Base-by-base conservation (phyloP, 805 yeast species). In the Scheffersomyces stipitis region DNA sequence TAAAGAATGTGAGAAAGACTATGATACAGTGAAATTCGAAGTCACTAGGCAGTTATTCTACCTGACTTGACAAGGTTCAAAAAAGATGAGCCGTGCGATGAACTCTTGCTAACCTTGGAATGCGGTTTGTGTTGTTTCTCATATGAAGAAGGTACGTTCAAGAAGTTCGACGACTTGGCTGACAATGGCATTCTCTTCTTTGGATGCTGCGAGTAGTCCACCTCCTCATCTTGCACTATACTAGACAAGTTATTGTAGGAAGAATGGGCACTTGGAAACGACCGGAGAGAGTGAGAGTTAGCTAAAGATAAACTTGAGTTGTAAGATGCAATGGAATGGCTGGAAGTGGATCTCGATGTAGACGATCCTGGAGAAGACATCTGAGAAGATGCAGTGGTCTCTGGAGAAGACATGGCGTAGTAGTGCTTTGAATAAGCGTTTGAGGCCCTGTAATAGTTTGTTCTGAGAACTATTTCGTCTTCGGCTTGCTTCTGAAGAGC, bases 401-500 rank as follows among this genome's bases (percentile, higher is more conserved):
- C 30, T 28, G 14, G 17, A 12, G 14, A 13, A 4, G 30, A 17
- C 4, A 16, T 13, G 18, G 16, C 9, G 18, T 14, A 28, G 15
- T 14, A 15, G 18, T 16, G 9, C 15, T 17, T 28, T n/a, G 30
- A 28, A 17, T 40, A 47, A 14, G 56, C 36, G 36, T 48, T 54
- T 15, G 62, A 58, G 26, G 58, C 49, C 34, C 62, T 50, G 56
- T 64, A 63, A 41, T 59, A 61, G 38, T 57, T 54, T 36, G 49
- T 44, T 39, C 57, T 62, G 33, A 55, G 53, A 29, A 37, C 40
- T 26, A 49, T 45, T 40, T 63, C 68, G 27, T 45, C 50, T 15
- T 54, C 54, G 33, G 48, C 38, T 37, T 51, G 53, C 41, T 50
- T 51, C 26, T 45, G 38, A 40, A 78, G 60, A 40, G 74, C 68